phyloP scores from a whole-genome alignment of 2,329 filamentous ascomycete species.

The Aureobasidium subglaciale region DNA sequence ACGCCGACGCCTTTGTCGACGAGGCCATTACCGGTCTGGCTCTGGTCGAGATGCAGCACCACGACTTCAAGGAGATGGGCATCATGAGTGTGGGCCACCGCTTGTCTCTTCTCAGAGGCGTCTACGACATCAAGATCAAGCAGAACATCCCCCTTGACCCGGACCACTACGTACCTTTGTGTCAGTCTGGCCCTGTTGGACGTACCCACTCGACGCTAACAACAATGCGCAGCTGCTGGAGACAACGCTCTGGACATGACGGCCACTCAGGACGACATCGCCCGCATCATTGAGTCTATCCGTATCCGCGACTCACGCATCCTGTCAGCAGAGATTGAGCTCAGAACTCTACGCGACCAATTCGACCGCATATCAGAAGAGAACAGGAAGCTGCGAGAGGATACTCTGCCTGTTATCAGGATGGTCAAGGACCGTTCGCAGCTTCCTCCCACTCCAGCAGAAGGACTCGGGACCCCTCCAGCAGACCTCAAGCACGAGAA shows the following conservation, averaged over 20 bases:
- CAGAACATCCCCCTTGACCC: conserved; percentile 86
- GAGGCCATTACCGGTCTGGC: conserved; percentile 93
- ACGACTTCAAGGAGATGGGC: conserved; percentile 92
- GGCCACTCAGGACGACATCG: conserved; percentile 88
- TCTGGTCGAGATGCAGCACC: conserved; percentile 78
- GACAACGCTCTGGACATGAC: conserved; percentile 76
- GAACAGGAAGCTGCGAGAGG: conserved; percentile 80
- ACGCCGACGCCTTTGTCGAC: conserved; percentile 76
- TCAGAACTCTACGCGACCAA: conserved; percentile 62
- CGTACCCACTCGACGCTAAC: conserved; percentile 18
- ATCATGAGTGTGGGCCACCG: conserved; percentile 89
- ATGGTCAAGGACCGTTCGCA: conserved; percentile 88
- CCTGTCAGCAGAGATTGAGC: conserved; percentile 70
- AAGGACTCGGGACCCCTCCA: conserved; percentile 18
- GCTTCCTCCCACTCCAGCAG: conserved; percentile 56
- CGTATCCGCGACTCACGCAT: conserved; percentile 87
- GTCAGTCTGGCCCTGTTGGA: conserved; percentile 49
- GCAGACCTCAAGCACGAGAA: conserved; percentile 17
- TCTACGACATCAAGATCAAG: conserved; percentile 93
- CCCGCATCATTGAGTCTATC: conserved; percentile 81
- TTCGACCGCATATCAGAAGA: conserved; percentile 58
- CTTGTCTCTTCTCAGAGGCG: conserved; percentile 87
- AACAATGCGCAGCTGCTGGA: conserved; percentile 63
- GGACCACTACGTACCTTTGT: conserved; percentile 87
- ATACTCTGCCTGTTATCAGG: conserved; percentile 82